Percentiles rank a stretch among this genome's conserved stretches.
Evolutionary conservation across 495 filamentous ascomycete genomes (phyloP).

Genomic region (Hypoxylon fuscum): DNA sequence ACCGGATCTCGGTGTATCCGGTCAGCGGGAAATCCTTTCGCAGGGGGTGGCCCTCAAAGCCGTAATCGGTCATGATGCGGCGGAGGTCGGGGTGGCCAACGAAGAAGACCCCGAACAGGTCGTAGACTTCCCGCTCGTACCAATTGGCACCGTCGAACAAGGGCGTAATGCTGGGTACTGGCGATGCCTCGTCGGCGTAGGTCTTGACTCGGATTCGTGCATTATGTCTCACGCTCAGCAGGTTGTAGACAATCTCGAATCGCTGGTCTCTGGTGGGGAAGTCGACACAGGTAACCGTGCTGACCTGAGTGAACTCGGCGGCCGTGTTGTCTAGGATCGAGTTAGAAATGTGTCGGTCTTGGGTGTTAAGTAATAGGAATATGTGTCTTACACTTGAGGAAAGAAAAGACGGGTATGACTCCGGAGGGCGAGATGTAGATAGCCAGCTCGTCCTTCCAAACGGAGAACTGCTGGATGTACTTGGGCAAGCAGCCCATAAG

Average conservation of each 20-base stretch:
- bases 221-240: constrained; percentile 95
- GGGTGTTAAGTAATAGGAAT: neutral
- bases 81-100: constrained; percentile 92
- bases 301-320: constrained; percentile 93
- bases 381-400: constrained; percentile 77
- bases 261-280: constrained; percentile 93
- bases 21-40: constrained; percentile 98
- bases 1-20: constrained; percentile 97
- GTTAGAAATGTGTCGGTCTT: constrained; percentile 8
- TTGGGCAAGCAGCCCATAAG: constrained; percentile 96
- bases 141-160: constrained; percentile 97
- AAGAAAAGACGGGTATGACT: constrained; percentile 88
- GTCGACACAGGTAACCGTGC: constrained; percentile 92
- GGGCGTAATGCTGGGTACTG: constrained; percentile 84
- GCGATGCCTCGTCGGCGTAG: constrained; percentile 96
- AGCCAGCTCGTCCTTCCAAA: constrained; percentile 98
- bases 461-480: constrained; percentile 98
- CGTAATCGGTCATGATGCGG: constrained; percentile 99
- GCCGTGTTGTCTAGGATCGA: constrained; percentile 77
- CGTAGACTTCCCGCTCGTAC: constrained; percentile 98
- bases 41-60: constrained; percentile 97
- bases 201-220: constrained; percentile 97
- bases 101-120: constrained; percentile 98
- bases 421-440: constrained; percentile 91
- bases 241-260: constrained; percentile 98